A percentile compares a stretch with the other conserved stretches of the same genome.
These are phyloP conservation scores for Codiaeum variegatum DNA, from an alignment of 441 rosid species.

Conservation along the genomic window DNA sequence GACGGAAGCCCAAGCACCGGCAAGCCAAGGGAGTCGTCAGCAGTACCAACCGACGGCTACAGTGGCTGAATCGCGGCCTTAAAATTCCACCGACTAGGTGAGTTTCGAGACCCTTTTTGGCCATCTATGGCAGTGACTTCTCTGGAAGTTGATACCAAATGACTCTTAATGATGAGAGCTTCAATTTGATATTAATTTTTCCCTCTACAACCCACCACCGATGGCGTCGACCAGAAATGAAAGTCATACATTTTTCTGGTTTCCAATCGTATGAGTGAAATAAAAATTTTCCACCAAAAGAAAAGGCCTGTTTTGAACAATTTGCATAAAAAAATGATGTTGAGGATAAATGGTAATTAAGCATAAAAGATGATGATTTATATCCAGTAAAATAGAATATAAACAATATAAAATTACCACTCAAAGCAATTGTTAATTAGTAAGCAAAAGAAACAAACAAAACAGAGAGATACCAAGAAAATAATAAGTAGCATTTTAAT, in stretches of 20 bases:
- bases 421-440: neutral
- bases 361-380: neutral
- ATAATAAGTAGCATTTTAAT: neutral
- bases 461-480: neutral
- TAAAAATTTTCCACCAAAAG: neutral
- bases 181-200: too few relatives aligned
- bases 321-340: neutral
- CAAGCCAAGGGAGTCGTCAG: too few relatives aligned
- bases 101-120: too few relatives aligned
- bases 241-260: neutral
- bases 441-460: neutral
- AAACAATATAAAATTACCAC: neutral
- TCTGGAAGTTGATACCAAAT: too few relatives aligned
- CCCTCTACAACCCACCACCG: too few relatives aligned
- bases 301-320: neutral
- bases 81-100: too few relatives aligned
- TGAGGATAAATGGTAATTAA: neutral
- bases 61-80: too few relatives aligned
- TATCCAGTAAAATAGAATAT: neutral
- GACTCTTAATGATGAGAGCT: too few relatives aligned
- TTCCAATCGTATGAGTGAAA: neutral
- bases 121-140: too few relatives aligned
- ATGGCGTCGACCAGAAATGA: too few relatives aligned
- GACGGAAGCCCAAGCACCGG: too few relatives aligned
- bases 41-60: too few relatives aligned